A percentile compares a stretch with the other conserved stretches of the same genome.
These are phyloP conservation scores for Trichoderma koningii DNA, from an alignment of 2,329 filamentous ascomycete species.

Conservation along the genomic window DNA sequence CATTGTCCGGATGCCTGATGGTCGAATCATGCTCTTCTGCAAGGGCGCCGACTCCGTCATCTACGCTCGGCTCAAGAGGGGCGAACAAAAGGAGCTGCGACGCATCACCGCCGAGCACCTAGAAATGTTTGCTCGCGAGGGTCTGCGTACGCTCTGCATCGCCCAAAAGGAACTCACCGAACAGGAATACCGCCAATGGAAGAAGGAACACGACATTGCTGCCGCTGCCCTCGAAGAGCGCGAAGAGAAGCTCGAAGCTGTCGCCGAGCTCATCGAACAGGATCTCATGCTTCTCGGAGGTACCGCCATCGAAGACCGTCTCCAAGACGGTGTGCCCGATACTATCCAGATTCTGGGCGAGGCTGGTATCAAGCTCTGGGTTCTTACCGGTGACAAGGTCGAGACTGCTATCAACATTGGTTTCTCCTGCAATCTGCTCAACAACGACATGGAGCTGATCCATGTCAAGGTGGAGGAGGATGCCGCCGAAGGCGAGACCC, in stretches of 20 bases:
- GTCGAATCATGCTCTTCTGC: constrained; percentile 87
- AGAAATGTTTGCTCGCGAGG: constrained; percentile 95
- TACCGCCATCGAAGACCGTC: constrained; percentile 93
- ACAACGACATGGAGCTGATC: constrained; percentile 97
- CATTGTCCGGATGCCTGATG: constrained; percentile 91
- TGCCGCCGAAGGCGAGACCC: constrained; percentile 50
- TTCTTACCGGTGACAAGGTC: constrained; percentile 96
- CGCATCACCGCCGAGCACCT: constrained; percentile 86
- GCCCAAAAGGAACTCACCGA: constrained; percentile 80
- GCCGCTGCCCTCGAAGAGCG: constrained; percentile 80
- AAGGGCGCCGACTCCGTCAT: constrained; percentile 98
- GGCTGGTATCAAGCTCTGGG: constrained; percentile 98
- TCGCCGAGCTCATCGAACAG: constrained; percentile 88
- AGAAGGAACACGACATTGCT: constrained; percentile 81
- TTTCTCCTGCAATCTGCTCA: constrained; percentile 95
- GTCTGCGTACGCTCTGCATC: constrained; percentile 90
- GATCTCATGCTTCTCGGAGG: constrained; percentile 86
- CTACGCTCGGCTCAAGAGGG: constrained; percentile 83
- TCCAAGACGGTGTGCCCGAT: constrained; percentile 96
- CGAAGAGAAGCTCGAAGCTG: constrained; percentile 89
- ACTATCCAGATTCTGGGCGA: constrained; percentile 88
- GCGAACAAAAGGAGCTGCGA: constrained; percentile 83
- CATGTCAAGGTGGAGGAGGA: constrained; percentile 84
- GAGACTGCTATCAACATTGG: constrained; percentile 99
- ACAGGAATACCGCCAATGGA: constrained; percentile 83